Conservation (phyloP, 345 rosid genomes). For the Hibiscus syriacus region DNA sequence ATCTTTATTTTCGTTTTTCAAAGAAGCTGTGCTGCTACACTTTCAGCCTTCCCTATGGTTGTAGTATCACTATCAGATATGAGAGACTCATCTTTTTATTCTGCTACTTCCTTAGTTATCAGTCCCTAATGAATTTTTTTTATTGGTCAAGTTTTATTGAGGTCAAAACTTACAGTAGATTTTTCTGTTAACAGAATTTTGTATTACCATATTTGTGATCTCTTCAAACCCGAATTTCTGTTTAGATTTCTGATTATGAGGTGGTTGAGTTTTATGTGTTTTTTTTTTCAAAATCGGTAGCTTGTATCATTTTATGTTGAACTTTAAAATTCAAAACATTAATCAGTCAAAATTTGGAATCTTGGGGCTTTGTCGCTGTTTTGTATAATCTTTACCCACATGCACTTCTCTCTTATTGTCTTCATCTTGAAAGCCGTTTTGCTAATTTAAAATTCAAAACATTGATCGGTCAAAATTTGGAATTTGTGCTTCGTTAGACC, state of each 20-base stretch:
- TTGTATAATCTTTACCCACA: background rate
- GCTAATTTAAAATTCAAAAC: no score
- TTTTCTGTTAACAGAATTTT: background rate
- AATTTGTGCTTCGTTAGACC: no score
- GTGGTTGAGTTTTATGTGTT: background rate
- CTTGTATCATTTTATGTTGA: background rate
- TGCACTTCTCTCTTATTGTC: conserved; percentile 16
- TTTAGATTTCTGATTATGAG: background rate
- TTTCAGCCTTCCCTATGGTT: conserved; percentile 16
- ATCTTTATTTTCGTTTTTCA: no score
- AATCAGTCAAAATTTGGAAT: conserved; percentile 26
- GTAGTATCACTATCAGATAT: conserved; percentile 9
- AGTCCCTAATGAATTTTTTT: background rate
- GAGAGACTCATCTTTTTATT: background rate
- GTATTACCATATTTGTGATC: no score
- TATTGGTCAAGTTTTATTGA: background rate
- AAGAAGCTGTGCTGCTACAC: no score
- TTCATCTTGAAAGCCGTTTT: conserved; percentile 18
- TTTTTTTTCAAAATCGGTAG: no score
- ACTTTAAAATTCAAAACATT: background rate
- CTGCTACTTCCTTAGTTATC: no score
- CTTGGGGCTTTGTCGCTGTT: conserved; percentile 5
- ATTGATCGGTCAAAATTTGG: no score
- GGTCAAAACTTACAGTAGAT: background rate
- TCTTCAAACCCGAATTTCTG: background rate